Evolutionary conservation across 139 green algal species (phyloP), one percentile per base, ranked within the genome.

Genomic region (Chlamydomonas sphaeroides): DNA sequence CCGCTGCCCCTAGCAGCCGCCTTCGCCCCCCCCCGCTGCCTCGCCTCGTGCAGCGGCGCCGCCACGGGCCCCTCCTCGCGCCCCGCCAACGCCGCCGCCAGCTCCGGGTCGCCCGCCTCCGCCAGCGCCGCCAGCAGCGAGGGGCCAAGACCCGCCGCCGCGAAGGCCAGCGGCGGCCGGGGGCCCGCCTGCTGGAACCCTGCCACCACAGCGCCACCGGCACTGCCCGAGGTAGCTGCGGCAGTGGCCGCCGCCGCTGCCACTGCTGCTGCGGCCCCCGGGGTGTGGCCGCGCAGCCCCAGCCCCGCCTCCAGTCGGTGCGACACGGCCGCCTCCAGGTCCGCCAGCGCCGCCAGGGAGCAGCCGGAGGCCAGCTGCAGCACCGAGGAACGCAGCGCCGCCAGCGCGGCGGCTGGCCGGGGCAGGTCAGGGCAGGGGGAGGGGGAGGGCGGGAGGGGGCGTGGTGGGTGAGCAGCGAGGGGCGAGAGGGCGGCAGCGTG

Each of bases 91-190:
- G 77, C 77, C 63, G 49, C 65, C 45, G 42, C 25, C 45, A 84
- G 77, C 35, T 57, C 63, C 65, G 23, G n/a, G 10, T 67, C 77
- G 0, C 42, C 48, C 26, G 48, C 15, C 77, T 1, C 48, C 63
- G 41, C 63, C 65, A 84, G 49, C 65, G 77, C 77, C 26, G 35
- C 57, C 77, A 75, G 49, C 48, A 74, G 48, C 38, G 77, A 84
- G 30, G n/a, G 11, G 35, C 65, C 77, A 26, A 75, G 63, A 28
- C 65, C 65, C 63, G 56, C 65, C 63, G 56, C 30, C 2, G 25
- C 38, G 2, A 5, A 8, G 26, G 11, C 3, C 65, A 49, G 14
- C 23, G 57, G 42, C 45, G 33, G 5, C 41, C 32, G 39, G 3
- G 57, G 42, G 2, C 2, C 8, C 10, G 18, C 33, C 38, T 1